Evolutionary conservation across 495 filamentous ascomycete species (phyloP), one percentile per base, ranked within the genome.

Genomic region (Amphirosellinia nigrospora): DNA sequence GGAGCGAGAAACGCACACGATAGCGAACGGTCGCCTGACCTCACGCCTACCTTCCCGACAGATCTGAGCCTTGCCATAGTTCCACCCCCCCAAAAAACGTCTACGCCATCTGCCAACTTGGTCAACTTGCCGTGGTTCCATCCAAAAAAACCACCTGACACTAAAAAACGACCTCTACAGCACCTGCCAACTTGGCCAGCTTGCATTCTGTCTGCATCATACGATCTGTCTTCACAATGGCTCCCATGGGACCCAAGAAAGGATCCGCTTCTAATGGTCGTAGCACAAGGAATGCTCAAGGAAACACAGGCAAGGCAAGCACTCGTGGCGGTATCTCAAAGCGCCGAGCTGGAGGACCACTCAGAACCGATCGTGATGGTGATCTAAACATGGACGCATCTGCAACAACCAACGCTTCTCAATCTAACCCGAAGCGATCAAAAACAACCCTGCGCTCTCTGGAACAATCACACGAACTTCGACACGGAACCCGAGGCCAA

Each of bases 311-410:
- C 32, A 75, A 75, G 59, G 28, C 70, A 52, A 70, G 60, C 60
- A 38, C 73, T 11, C 83, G 89, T 70, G 91, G 91, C 58, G 91
- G 92, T 39, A 92, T 95, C 67, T 85, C 88, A 64, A 96, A 96
- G 84, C 88, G 88, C 64, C 84, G 80, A 23, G 69, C 81, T 61
- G 80, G 67, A 43, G 69, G 78, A 71, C 69, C 80, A 16, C 78
- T 80, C 7, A 85, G 87, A 59, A 83, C 87, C 66, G 93, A 96
- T 76, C 87, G 87, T 72, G 93, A 96, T 85, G 93, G 93, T 16
- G 93, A 96, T 79, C 83, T 96, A 46, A 86, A 89, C 39, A 97
- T 96, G 93, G 92, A 89, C 78, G 82, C 78, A 56, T 79, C 81
- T 26, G 76, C 76, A 38, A 75, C 76, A 23, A 75, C 77, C 32